Base-by-base conservation (phyloP, 768 basidiomycete genomes). In the Leccinum olivaceopallidum region DNA sequence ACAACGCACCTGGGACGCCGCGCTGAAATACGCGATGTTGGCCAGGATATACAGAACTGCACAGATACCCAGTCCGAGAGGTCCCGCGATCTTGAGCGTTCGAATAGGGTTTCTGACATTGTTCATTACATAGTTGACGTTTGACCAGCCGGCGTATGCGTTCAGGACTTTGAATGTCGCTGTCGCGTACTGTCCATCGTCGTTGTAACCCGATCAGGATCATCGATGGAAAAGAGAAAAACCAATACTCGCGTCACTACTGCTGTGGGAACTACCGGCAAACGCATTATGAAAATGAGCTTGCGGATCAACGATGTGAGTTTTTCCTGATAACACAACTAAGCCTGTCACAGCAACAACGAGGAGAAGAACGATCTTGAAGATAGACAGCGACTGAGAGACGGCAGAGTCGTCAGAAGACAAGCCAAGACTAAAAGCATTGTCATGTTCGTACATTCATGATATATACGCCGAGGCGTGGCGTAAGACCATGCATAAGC, bases 21-120 rank as follows among this genome's bases (percentile, higher is more conserved):
- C 73, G 13, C 83, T 78, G 53, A 85, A 85, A 64, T 85, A 85
- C 3, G 85, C 81, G 2, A 86, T 73, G 55, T 86, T 85, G 3
- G 83, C 83, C 5, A 86, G 71, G 14, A 86, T 61, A 57, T 87
- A 86, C 3, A 86, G 69, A 2, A 75, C 65, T 0, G 83, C 78
- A 37, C 83, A 84, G 26, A 85, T 82, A 5, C 80, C 77, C 12
- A 86, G 71, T 1, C 84, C 85, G 20, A 86, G 80, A 0, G 84
- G 85, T 2, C 82, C 85, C 0, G 85, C 84, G 37, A 86, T 84
- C 69, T 83, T 84, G 56, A 87, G 79, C 8, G 85, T 87, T 49
- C 82, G 79, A 2, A 85, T 77, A 0, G 85, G 85, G 63, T 85
- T 74, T 62, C 80, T 81, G 56, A 87, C 83, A 10, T 86, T 83